phyloP scores from a whole-genome alignment of 495 filamentous ascomycete species.

The Penicillium longicatenatum region DNA sequence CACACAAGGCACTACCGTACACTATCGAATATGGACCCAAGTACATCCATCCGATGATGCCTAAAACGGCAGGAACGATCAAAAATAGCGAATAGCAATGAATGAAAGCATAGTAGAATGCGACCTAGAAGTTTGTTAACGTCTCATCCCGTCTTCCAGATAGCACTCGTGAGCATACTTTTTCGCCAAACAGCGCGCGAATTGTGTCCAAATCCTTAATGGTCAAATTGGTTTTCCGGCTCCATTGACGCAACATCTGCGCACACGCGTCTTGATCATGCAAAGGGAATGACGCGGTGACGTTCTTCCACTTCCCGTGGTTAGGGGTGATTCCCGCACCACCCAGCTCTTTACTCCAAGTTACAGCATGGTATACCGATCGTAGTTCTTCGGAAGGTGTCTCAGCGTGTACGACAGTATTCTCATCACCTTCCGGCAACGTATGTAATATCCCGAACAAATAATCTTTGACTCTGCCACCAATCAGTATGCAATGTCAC shows the following conservation, averaged over 20 bases:
- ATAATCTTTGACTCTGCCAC: conserved; percentile 84
- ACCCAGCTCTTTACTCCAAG: conserved; percentile 74
- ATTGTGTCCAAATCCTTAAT: conserved; percentile 78
- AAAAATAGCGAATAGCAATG: conserved; percentile 88
- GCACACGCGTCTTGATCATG: conserved; percentile 87
- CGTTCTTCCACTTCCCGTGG: conserved; percentile 77
- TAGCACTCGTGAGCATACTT: conserved; percentile 43
- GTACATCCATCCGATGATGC: conserved; percentile 72
- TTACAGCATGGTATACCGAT: conserved; percentile 83
- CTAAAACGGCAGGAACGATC: conserved; percentile 77
- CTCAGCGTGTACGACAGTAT: conserved; percentile 59
- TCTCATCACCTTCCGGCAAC: conserved; percentile 58
- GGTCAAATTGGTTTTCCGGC: conserved; percentile 69
- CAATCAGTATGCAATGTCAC: conserved; percentile 6
- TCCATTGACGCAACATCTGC: conserved; percentile 83
- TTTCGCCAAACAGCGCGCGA: conserved; percentile 84
- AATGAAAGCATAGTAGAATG: conserved; percentile 95
- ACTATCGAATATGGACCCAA: conserved; percentile 79
- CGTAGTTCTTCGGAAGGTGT: conserved; percentile 90
- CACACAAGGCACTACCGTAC: conserved; percentile 72
- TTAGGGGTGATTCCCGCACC: conserved; percentile 87
- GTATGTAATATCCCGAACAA: conserved; percentile 78
- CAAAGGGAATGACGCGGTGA: conserved; percentile 84
- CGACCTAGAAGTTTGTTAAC: conserved; percentile 51
- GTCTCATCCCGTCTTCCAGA: not conserved